Evolutionary conservation across 1,284 basidiomycete species (phyloP).

Genomic region (Blastosporella zonata): DNA sequence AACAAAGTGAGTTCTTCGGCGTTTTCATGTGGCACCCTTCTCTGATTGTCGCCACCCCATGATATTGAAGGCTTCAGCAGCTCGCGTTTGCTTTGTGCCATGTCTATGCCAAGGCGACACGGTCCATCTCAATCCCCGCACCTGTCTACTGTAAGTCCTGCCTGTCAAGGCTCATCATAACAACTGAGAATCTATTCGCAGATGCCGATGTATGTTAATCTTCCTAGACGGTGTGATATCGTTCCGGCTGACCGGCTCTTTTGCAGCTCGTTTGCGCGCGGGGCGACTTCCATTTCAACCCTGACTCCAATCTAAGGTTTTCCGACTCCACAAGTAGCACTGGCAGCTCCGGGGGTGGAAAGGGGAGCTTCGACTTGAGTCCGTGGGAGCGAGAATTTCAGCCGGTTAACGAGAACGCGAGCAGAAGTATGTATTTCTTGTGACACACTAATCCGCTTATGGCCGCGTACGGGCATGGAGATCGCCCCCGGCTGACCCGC

Average conservation of each 20-base stretch:
- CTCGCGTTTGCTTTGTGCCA: constrained; percentile 18
- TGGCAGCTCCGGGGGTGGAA: constrained; percentile 2
- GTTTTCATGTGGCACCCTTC: constrained; percentile 2
- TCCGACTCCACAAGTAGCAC: constrained; percentile 10
- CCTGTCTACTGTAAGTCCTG: constrained; percentile 16
- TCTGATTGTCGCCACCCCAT: constrained; percentile 4
- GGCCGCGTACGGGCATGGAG: not conserved
- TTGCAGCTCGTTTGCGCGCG: constrained; percentile 16
- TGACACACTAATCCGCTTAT: constrained; percentile 2
- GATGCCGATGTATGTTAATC: constrained; percentile 16
- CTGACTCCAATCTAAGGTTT: constrained; percentile 15
- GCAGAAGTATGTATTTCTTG: constrained; percentile 17
- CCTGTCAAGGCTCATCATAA: not conserved
- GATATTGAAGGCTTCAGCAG: constrained; percentile 14
- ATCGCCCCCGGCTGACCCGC: constrained; percentile 5
- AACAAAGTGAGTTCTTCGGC: constrained; percentile 11
- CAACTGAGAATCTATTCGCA: constrained; percentile 4
- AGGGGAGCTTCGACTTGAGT: constrained; percentile 7
- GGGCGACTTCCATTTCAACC: constrained; percentile 17
- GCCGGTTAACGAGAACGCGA: constrained; percentile 12
- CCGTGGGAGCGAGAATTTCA: constrained; percentile 12
- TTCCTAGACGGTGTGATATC: not conserved
- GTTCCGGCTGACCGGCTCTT: constrained; percentile 4
- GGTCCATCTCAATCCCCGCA: constrained; percentile 18
- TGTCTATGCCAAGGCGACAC: constrained; percentile 17